Evolutionary conservation across 2,329 filamentous ascomycete species (phyloP).

Genomic region (Colletotrichum sp.): DNA sequence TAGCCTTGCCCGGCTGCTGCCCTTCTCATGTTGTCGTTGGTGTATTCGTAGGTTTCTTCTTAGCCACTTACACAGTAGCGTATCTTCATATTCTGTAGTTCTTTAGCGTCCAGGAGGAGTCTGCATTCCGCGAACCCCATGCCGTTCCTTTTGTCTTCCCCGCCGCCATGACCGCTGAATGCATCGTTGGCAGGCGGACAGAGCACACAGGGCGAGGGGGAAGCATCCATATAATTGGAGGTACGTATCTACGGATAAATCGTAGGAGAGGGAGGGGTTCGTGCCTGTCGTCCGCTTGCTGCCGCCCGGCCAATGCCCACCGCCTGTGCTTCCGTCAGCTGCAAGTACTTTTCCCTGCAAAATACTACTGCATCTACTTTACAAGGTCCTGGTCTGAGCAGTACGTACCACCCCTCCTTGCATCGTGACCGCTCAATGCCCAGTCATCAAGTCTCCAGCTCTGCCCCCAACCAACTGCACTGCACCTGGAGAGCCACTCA

Average conservation of each 20-base stretch:
- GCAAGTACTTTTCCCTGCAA: neutral
- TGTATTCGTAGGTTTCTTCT: neutral
- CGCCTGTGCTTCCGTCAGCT: neutral
- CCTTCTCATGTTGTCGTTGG: neutral
- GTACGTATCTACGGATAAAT: neutral
- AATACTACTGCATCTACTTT: neutral
- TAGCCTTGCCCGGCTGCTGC: neutral
- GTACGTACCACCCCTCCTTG: neutral
- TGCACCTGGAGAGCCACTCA: neutral
- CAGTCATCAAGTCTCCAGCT: neutral
- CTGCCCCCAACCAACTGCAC: neutral
- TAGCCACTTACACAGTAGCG: neutral
- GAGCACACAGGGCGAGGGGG: neutral
- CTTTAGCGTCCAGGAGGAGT: neutral
- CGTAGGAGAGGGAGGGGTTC: neutral
- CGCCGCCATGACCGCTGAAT: neutral
- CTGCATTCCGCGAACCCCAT: neutral
- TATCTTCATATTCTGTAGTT: neutral
- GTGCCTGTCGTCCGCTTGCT: neutral
- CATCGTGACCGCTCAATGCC: neutral
- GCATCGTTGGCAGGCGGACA: neutral
- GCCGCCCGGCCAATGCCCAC: neutral
- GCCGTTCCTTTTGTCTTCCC: neutral
- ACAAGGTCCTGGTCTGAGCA: neutral
- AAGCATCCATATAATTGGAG: neutral